Evolutionary conservation across 2,329 filamentous ascomycete species (phyloP).

Genomic region (Fusarium sp.): DNA sequence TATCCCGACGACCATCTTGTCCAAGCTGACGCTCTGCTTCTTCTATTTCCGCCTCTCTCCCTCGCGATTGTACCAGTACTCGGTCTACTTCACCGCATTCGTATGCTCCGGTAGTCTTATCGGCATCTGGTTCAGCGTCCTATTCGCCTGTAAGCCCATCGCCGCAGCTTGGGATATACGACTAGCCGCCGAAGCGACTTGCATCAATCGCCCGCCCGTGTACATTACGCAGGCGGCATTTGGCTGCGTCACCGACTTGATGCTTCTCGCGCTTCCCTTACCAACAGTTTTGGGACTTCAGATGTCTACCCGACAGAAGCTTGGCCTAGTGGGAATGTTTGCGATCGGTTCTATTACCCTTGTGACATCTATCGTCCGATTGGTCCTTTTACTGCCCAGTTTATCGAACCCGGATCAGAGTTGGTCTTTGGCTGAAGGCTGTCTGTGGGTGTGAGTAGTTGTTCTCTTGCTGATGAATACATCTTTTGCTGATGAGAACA

Average conservation of each 20-base stretch:
- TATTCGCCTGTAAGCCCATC: constrained; percentile 54
- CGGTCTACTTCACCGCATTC: constrained; percentile 46
- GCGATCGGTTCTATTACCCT: constrained; percentile 56
- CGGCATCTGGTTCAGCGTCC: constrained; percentile 51
- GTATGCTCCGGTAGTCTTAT: constrained; percentile 48
- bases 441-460: constrained; percentile 38
- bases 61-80: constrained; percentile 46
- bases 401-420: constrained; percentile 44
- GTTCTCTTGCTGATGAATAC: too few species aligned
- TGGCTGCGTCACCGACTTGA: constrained; percentile 62
- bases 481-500: background rate
- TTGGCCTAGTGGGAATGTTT: constrained; percentile 60
- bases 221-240: constrained; percentile 63
- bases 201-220: constrained; percentile 61
- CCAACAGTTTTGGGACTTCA: constrained; percentile 60
- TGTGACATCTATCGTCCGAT: constrained; percentile 50
- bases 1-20: constrained; percentile 51
- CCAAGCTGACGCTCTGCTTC: constrained; percentile 53
- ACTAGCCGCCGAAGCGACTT: constrained; percentile 49
- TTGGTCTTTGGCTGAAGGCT: constrained; percentile 45
- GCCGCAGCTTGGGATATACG: constrained; percentile 48
- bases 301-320: constrained; percentile 61
- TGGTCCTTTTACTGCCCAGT: constrained; percentile 43
- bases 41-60: constrained; percentile 55
- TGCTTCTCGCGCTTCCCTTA: constrained; percentile 62